These are phyloP conservation scores for Fragilariopsis cylindrus DNA, from an alignment of 108 stramenopile genomes.

Conservation along the genomic window DNA sequence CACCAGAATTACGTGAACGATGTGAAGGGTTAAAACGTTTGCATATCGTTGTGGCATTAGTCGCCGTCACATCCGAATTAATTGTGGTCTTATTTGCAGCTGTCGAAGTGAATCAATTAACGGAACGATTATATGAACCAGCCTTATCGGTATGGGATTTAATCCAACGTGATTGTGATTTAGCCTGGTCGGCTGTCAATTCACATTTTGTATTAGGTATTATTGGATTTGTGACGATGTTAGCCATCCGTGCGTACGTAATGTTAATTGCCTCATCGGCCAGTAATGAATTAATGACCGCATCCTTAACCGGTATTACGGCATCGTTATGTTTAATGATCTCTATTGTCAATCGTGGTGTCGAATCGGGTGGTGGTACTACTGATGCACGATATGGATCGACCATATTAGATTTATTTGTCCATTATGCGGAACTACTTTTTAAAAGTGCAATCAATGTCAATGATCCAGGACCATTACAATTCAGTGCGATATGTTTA, in stretches of 20 bases:
- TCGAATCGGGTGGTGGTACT: slow-evolving; percentile 31
- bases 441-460: neutral
- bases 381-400: slow-evolving; percentile 32
- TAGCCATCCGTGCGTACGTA: slow-evolving; percentile 32
- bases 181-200: slow-evolving; percentile 46
- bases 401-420: slow-evolving; percentile 31
- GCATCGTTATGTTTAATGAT: slow-evolving; percentile 45
- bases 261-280: slow-evolving; percentile 32
- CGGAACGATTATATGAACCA: slow-evolving; percentile 22
- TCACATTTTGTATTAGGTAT: slow-evolving; percentile 48
- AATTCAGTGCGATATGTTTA: neutral
- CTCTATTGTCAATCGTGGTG: slow-evolving; percentile 43
- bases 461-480: slow-evolving; percentile 1
- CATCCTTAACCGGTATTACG: slow-evolving; percentile 19
- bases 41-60: slow-evolving; percentile 28
- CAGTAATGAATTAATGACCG: slow-evolving; percentile 23
- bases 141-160: slow-evolving; percentile 43
- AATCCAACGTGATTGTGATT: slow-evolving; percentile 40
- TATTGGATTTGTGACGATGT: slow-evolving; percentile 31
- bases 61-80: slow-evolving; percentile 21
- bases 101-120: slow-evolving; percentile 41
- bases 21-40: neutral
- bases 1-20: neutral
- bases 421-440: slow-evolving; percentile 16
- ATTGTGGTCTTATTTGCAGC: slow-evolving; percentile 37